Base-by-base conservation (phyloP, 2,329 filamentous ascomycete genomes). In the Sclerotiophoma versabilis region DNA sequence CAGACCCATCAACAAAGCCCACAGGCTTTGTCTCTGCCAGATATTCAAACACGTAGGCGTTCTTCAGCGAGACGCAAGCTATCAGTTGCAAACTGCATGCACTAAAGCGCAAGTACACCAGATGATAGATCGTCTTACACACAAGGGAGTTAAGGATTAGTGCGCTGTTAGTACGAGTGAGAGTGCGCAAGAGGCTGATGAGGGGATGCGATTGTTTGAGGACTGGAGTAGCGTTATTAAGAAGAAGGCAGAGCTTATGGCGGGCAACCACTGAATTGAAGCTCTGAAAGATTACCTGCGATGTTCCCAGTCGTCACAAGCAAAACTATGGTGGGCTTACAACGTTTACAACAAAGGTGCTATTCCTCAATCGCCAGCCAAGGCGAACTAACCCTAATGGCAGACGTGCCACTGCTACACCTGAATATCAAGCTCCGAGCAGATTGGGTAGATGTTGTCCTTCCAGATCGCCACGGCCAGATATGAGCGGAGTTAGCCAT, bases 51-150 rank as follows among this genome's bases (percentile, higher is more conserved):
- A 49, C 15, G 26, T 20, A 42, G 47, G 47, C 27, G 47, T 50
- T 42, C 39, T 50, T 50, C 20, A 19, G 15, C n/a, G 15, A 50
- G 47, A 43, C 20, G 19, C 1, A 36, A 50, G 47, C 38, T 12
- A 50, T 20, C 12, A 19, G 20, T 30, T 50, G 30, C 38, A 30
- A 32, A 29, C 44, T 14, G 47, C 47, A 29, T 50, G 30, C 47
- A 26, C 47, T 32, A 34, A 49, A 12, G 32, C 20, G 20, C 22
- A 36, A 10, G 38, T 57, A 27, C 17, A 50, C 17, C 20, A 47
- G 30, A 47, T 63, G 43, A 39, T 63, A 23, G 44, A 48, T 9
- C 37, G 49, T 15, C 58, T 63, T 27, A 44, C 42, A 7, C 15
- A 49, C 19, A 29, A 49, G n/a, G 11, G 33, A 19, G n/a, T n/a